phyloP scores from a whole-genome alignment of 1,284 basidiomycete genomes.

The Gomphus sp. region DNA sequence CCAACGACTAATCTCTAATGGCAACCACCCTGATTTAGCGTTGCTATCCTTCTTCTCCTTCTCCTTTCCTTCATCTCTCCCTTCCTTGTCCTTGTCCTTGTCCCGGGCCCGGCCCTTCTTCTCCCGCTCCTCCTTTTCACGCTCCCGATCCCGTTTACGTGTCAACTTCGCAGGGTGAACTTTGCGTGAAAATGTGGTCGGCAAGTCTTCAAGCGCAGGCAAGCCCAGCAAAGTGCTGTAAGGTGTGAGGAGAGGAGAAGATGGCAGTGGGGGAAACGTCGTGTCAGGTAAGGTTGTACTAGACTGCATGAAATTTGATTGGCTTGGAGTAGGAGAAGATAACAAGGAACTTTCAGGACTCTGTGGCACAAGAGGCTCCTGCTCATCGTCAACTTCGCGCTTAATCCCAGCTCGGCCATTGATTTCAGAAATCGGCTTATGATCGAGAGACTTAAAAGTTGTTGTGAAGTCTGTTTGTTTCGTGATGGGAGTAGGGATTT shows the following conservation, averaged over 20 bases:
- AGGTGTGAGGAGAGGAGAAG: conserved; percentile 6
- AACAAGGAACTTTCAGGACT: neutral
- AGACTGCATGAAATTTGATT: too few relatives aligned
- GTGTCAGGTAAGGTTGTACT: conserved; percentile 1
- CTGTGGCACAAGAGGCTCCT: neutral
- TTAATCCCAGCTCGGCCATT: neutral
- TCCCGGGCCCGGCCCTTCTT: neutral
- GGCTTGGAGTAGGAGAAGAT: neutral
- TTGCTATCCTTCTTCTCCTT: conserved; percentile 36
- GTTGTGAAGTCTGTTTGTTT: neutral
- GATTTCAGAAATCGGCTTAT: neutral
- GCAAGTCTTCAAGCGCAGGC: conserved; percentile 53
- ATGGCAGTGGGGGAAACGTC: conserved; percentile 2
- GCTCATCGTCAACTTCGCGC: neutral
- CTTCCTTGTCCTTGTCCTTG: conserved; percentile 5
- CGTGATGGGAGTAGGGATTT: neutral
- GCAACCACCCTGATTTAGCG: conserved; percentile 36
- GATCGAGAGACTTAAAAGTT: neutral
- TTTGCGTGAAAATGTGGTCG: conserved; percentile 54
- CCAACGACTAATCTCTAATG: conserved; percentile 66
- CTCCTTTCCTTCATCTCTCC: conserved; percentile 23
- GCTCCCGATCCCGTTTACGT: conserved; percentile 48
- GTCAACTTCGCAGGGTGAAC: conserved; percentile 42
- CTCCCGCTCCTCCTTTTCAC: conserved; percentile 21
- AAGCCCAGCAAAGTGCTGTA: conserved; percentile 23